phyloP scores from a whole-genome alignment of 176 grass and related monocot genomes.

The Secale cereale region DNA sequence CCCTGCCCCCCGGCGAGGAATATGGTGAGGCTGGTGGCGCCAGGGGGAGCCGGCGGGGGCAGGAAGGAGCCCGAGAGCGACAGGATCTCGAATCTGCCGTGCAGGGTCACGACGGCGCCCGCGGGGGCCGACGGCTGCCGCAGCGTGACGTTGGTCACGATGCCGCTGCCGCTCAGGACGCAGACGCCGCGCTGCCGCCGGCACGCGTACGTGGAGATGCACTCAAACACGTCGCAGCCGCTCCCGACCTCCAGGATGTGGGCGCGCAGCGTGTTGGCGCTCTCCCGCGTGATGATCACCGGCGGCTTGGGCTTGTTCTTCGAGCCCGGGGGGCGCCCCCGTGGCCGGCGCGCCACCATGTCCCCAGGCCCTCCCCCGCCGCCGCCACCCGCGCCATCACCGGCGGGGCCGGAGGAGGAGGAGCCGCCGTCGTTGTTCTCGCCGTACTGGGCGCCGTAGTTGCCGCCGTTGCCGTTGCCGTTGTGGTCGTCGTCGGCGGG shows the following conservation, averaged over 20 bases:
- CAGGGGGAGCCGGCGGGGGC: slow-evolving; percentile 79
- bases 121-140: slow-evolving; percentile 78
- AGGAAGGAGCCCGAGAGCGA: slow-evolving; percentile 96
- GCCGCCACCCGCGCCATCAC: not conserved
- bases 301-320: slow-evolving; percentile 98
- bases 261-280: slow-evolving; percentile 93
- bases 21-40: slow-evolving; percentile 95
- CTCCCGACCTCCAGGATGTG: slow-evolving; percentile 94
- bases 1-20: slow-evolving; percentile 93
- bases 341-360: slow-evolving; percentile 53
- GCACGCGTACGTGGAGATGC: slow-evolving; percentile 78
- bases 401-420: slow-evolving; percentile 32
- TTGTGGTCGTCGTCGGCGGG: slow-evolving; percentile 56
- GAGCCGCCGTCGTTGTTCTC: slow-evolving; percentile 55
- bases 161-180: slow-evolving; percentile 92
- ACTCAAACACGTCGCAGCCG: slow-evolving; percentile 92
- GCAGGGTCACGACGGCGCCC: slow-evolving; percentile 73
- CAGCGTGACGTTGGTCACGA: slow-evolving; percentile 92
- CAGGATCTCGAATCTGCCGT: slow-evolving; percentile 97
- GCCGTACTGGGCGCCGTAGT: slow-evolving; percentile 14
- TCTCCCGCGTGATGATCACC: slow-evolving; percentile 98
- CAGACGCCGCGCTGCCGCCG: slow-evolving; percentile 89
- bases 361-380: slow-evolving; percentile 35
- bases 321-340: slow-evolving; percentile 70
- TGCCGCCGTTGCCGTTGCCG: slow-evolving; percentile 1